Conservation (phyloP, 2,329 filamentous ascomycete species). For the Ophiostoma angusticollis region DNA sequence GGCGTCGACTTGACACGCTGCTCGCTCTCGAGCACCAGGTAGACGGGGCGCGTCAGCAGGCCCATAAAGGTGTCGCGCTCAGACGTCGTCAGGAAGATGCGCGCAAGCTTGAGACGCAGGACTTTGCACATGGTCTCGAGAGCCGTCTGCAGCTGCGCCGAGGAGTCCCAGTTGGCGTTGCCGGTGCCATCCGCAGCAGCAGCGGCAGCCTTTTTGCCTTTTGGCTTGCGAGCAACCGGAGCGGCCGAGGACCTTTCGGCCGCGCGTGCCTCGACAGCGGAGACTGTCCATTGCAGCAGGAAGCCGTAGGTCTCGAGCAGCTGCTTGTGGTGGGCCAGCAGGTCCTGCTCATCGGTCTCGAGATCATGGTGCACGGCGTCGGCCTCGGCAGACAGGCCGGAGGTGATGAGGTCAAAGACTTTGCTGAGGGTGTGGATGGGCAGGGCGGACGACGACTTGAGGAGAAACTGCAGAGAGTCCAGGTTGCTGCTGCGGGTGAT, state of each 20-base stretch:
- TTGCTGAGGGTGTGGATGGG: slow-evolving; percentile 79
- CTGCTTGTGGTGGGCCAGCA: slow-evolving; percentile 75
- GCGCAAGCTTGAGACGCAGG: slow-evolving; percentile 78
- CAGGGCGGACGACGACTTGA: no score
- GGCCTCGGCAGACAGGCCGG: slow-evolving; percentile 71
- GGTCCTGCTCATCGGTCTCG: slow-evolving; percentile 83
- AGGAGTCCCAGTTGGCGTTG: slow-evolving; percentile 80
- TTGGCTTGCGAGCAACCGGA: slow-evolving; percentile 59
- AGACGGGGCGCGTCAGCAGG: slow-evolving; percentile 82
- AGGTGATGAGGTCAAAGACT: slow-evolving; percentile 81
- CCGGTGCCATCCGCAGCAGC: slow-evolving; percentile 39
- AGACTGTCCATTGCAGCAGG: slow-evolving; percentile 86
- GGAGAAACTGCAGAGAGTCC: slow-evolving; percentile 86
- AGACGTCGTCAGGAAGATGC: slow-evolving; percentile 91
- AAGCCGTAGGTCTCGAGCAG: slow-evolving; percentile 91
- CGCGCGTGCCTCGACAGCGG: slow-evolving; percentile 85
- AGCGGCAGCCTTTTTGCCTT: slow-evolving; percentile 47
- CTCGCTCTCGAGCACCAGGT: slow-evolving; percentile 89
- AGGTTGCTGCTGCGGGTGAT: slow-evolving; percentile 67
- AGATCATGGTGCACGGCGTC: slow-evolving; percentile 76
- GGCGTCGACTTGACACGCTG: slow-evolving; percentile 76
- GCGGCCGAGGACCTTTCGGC: slow-evolving; percentile 73
- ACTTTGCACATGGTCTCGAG: slow-evolving; percentile 95
- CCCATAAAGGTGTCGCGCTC: slow-evolving; percentile 92
- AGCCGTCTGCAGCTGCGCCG: slow-evolving; percentile 72